Percentiles rank a stretch among this genome's conserved stretches.
Evolutionary conservation across 805 yeast genomes (phyloP).

Genomic region (Hanseniaspora clermontiae): DNA sequence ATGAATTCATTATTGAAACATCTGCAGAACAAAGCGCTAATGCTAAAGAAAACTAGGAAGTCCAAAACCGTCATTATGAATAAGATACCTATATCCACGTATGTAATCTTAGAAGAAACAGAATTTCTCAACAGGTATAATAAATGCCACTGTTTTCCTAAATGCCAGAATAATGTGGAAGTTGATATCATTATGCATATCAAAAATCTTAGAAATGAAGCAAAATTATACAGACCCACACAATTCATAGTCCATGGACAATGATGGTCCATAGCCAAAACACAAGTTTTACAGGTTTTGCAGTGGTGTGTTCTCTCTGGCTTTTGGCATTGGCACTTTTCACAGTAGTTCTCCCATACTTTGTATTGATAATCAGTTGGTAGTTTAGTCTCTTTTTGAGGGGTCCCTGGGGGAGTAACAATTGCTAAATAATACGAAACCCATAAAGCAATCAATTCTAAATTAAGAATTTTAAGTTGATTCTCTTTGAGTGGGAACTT

Average conservation of each 20-base stretch:
- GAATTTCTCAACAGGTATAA: constrained; percentile 39
- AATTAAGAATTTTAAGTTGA: constrained; percentile 37
- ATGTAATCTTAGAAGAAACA: constrained; percentile 46
- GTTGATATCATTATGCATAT: constrained; percentile 49
- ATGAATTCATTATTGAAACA: constrained; percentile 43
- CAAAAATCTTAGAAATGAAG: constrained; percentile 69
- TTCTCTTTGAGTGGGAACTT: constrained; percentile 30
- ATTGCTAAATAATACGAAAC: constrained; percentile 63
- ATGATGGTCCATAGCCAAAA: constrained; percentile 88
- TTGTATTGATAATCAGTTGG: constrained; percentile 19
- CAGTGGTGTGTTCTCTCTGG: constrained; percentile 86
- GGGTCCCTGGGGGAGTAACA: constrained; percentile 50
- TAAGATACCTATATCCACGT: constrained; percentile 41
- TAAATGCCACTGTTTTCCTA: constrained; percentile 30
- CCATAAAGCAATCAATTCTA: constrained; percentile 49
- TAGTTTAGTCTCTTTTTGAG: constrained; percentile 40
- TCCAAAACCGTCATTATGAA: constrained; percentile 44
- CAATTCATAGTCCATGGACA: constrained; percentile 90
- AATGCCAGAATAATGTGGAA: constrained; percentile 33
- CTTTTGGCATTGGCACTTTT: constrained; percentile 57
- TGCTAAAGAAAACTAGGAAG: constrained; percentile 46
- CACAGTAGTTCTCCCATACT: constrained; percentile 59
- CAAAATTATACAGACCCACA: constrained; percentile 65
- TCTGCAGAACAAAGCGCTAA: constrained; percentile 47
- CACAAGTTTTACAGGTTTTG: constrained; percentile 57